Evolutionary conservation across 305 asterid species (phyloP).

Genomic region (Solanum hybrid): DNA sequence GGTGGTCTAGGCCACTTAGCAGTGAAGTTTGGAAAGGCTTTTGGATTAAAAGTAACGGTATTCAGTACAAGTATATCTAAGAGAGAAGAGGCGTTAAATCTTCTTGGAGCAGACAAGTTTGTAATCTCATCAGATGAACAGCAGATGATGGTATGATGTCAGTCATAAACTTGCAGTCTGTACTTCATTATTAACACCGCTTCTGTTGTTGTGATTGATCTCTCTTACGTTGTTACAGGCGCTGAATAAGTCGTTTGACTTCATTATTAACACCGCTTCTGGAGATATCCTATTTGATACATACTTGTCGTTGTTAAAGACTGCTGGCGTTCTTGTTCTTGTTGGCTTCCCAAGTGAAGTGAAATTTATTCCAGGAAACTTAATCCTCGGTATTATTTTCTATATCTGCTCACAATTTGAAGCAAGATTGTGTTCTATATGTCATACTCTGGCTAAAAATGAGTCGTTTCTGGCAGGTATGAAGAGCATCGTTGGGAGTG

Average conservation of each 20-base stretch:
- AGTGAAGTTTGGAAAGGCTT: constrained; percentile 88
- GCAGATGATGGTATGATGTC: constrained; percentile 49
- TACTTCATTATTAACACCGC: neutral
- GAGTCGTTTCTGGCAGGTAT: constrained; percentile 29
- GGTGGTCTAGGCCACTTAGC: constrained; percentile 99
- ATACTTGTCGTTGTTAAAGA: constrained; percentile 61
- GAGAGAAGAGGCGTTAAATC: constrained; percentile 62
- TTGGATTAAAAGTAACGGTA: constrained; percentile 81
- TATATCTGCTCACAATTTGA: neutral
- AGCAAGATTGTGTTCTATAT: neutral
- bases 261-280: constrained; percentile 78
- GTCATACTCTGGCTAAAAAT: neutral
- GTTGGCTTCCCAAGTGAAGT: constrained; percentile 87
- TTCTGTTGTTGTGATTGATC: neutral
- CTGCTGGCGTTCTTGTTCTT: constrained; percentile 59
- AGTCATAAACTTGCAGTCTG: neutral
- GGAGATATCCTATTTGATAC: constrained; percentile 65
- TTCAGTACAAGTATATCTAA: constrained; percentile 79
- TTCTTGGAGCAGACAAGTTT: constrained; percentile 77
- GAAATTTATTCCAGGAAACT: constrained; percentile 45
- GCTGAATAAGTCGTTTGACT: constrained; percentile 49
- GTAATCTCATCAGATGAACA: constrained; percentile 67
- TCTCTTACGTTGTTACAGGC: constrained; percentile 34
- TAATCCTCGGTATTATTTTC: constrained; percentile 36
- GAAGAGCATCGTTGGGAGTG: constrained; percentile 52